Base-by-base conservation (phyloP, 2,329 filamentous ascomycete species). In the Pseudogymnoascus sp. region DNA sequence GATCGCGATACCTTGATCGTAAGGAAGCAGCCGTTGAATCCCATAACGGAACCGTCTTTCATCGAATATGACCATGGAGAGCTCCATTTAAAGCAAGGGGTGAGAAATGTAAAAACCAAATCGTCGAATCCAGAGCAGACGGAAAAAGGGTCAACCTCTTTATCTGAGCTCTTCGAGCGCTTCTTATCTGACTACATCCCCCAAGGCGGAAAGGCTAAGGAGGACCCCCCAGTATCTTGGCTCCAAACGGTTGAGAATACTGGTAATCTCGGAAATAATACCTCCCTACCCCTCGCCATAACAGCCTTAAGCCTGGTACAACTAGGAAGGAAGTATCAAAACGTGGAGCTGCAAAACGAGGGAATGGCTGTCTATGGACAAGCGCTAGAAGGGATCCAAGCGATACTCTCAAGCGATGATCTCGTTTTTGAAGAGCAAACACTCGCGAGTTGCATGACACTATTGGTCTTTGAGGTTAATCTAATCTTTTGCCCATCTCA, bases 281-380 rank as follows among this genome's bases (percentile, higher is more conserved):
- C 50, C 62, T 65, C 64, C 19, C 40, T 65, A 53, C 21, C 62
- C 47, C 53, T 65, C 38, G 64, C 64, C 11, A 57, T 65, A 50
- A 59, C 53, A 57, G 64, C 64, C 40, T 59, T 65, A 23, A 65
- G 64, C 61, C 40, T 65, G 38, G 64, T 64, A 17, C 50, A 44
- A 50, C 62, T 65, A 53, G 64, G 64, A 60, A 63, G 59, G 53
- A 61, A 63, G 26, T n/a, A 63, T 61, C 50, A 44, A 28, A 57
- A 62, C 42, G 57, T 61, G 53, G 40, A 61, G 53, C 64, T 65
- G 35, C 62, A 61, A 53, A 35, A 61, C 26, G 40, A 65, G 62
- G 64, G 64, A 4, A 61, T 65, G 26, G 64, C 62, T 60, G 53
- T 64, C 23, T 65, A 65, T 62, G 64, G 64, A 59, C 47, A 65